Percentiles rank a stretch among this genome's conserved stretches.
These are phyloP conservation scores for Apiospora arundinis DNA, from an alignment of 2,329 filamentous ascomycete genomes.

Conservation along the genomic window DNA sequence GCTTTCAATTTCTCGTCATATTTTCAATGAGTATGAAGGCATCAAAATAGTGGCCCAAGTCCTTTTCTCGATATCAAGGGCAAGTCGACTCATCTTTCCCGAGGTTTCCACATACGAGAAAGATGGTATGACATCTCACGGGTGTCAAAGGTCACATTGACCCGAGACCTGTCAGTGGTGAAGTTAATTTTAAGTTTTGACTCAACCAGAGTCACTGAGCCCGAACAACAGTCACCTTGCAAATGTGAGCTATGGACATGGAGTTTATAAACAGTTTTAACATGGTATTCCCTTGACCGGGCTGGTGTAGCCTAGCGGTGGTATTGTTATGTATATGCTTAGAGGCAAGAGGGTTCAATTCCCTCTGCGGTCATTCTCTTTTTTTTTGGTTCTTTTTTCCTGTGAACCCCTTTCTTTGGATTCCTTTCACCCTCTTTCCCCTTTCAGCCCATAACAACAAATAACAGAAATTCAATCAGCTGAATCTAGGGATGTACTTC, in stretches of 20 bases:
- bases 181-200: neutral
- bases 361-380: neutral
- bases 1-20: neutral
- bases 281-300: neutral
- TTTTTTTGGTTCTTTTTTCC: too few relatives aligned
- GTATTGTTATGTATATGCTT: neutral
- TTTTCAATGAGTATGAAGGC: too few relatives aligned
- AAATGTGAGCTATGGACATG: neutral
- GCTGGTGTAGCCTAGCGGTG: neutral
- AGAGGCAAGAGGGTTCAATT: neutral
- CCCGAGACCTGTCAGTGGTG: neutral
- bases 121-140: neutral
- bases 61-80: too few relatives aligned
- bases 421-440: neutral
- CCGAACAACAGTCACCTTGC: neutral
- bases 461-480: neutral
- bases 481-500: too few relatives aligned
- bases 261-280: neutral
- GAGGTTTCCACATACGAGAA: too few relatives aligned
- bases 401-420: neutral
- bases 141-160: too few relatives aligned
- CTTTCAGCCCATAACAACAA: neutral
- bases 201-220: neutral
- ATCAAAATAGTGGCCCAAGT: too few relatives aligned
- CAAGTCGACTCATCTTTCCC: too few relatives aligned